Conservation (phyloP, 345 rosid genomes). For the Citrus sp. region DNA sequence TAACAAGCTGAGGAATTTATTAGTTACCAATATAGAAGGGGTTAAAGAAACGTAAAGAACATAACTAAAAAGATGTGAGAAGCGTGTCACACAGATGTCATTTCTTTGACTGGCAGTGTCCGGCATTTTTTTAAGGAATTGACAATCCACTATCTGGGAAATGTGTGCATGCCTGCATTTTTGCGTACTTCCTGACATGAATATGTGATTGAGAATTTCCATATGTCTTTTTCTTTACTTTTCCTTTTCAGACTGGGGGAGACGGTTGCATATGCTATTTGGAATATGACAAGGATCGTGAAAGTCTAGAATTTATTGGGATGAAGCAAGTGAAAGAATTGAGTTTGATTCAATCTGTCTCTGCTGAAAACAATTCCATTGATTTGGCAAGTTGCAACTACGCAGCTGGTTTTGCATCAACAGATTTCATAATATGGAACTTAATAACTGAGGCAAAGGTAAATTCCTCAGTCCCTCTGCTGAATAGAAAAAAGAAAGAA, state of each 20-base stretch:
- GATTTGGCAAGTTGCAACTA: slow-evolving; percentile 49
- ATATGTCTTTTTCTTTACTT: slow-evolving; percentile 8
- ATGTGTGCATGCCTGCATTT: background rate
- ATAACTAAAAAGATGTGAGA: background rate
- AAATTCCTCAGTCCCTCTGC: slow-evolving; percentile 1
- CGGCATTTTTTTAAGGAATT: background rate
- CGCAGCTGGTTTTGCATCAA: slow-evolving; percentile 89
- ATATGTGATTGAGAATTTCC: slow-evolving; percentile 1
- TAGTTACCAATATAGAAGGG: no score
- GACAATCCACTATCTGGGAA: background rate
- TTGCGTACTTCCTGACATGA: background rate
- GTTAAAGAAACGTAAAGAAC: background rate
- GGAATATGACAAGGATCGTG: slow-evolving; percentile 56
- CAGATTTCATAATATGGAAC: slow-evolving; percentile 87
- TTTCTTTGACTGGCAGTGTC: background rate
- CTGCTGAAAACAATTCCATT: slow-evolving; percentile 25
- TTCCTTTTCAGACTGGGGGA: slow-evolving; percentile 74
- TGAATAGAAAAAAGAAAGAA: background rate
- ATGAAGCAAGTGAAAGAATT: slow-evolving; percentile 90
- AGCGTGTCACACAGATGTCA: background rate
- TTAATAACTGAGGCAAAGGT: slow-evolving; percentile 76
- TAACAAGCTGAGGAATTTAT: background rate
- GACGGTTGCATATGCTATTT: slow-evolving; percentile 97
- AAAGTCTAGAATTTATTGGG: slow-evolving; percentile 73
- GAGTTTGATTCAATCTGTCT: slow-evolving; percentile 70